Evolutionary conservation across 768 basidiomycete genomes (phyloP).

Genomic region (Pleurotus pulmonarius): DNA sequence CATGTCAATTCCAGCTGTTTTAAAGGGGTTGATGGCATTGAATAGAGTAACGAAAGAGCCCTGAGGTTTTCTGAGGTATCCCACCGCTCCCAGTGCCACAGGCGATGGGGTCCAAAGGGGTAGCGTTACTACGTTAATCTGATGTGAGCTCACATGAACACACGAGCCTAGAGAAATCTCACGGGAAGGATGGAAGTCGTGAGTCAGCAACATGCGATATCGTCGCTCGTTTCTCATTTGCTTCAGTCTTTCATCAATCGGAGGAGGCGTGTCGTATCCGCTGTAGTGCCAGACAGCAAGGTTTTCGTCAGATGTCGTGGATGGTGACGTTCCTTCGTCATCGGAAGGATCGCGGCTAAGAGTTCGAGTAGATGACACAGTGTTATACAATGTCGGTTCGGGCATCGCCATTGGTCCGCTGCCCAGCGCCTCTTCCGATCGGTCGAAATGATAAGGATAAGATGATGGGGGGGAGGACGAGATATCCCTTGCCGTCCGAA

Average conservation of each 20-base stretch:
- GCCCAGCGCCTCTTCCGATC: constrained; percentile 31
- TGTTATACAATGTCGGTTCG: constrained; percentile 35
- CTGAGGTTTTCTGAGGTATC: constrained; percentile 64
- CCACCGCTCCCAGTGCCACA: constrained; percentile 68
- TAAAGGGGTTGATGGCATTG: constrained; percentile 57
- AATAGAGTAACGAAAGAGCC: constrained; percentile 72
- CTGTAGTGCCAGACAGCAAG: constrained; percentile 18
- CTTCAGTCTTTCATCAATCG: constrained; percentile 31
- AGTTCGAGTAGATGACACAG: constrained; percentile 16
- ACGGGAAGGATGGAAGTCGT: constrained; percentile 70
- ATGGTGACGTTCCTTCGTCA: constrained; percentile 7
- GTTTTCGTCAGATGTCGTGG: constrained; percentile 18
- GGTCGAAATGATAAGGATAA: constrained; percentile 15
- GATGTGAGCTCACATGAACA: not conserved
- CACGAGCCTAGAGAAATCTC: constrained; percentile 20
- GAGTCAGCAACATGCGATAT: constrained; percentile 63
- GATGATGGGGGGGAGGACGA: constrained; percentile 12
- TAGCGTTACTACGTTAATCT: constrained; percentile 42
- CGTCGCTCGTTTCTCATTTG: constrained; percentile 57
- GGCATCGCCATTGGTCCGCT: constrained; percentile 29
- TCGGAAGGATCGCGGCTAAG: constrained; percentile 27
- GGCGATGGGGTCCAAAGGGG: constrained; percentile 69
- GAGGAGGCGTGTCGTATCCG: constrained; percentile 37
- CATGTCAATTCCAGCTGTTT: constrained; percentile 40
- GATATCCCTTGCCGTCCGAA: constrained; percentile 20